These are phyloP conservation scores for Gaeumannomyces sp. DNA, from an alignment of 2,329 filamentous ascomycete species.

Conservation along the genomic window DNA sequence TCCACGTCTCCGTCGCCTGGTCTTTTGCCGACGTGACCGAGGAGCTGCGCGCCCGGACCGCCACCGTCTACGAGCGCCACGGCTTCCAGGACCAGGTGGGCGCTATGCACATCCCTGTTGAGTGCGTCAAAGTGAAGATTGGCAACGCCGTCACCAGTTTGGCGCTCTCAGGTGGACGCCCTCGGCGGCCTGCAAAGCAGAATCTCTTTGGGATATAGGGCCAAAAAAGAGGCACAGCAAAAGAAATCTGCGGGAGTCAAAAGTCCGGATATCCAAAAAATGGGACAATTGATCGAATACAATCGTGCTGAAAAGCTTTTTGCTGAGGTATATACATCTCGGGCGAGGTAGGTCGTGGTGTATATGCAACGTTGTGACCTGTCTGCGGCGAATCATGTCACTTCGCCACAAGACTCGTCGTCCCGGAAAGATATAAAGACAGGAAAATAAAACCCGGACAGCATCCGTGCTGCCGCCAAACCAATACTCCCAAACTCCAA, in stretches of 20 bases:
- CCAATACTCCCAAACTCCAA: background rate
- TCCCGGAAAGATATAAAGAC: background rate
- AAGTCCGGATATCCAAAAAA: background rate
- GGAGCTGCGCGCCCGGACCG: slow-evolving; percentile 33
- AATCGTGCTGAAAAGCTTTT: background rate
- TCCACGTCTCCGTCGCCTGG: slow-evolving; percentile 92
- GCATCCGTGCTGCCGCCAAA: background rate
- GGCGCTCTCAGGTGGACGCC: slow-evolving; percentile 10
- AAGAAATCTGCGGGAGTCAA: background rate
- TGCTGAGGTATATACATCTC: background rate
- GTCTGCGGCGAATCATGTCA: background rate
- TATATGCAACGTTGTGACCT: background rate
- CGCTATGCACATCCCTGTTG: slow-evolving; percentile 45
- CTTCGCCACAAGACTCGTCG: no score
- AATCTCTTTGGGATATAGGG: background rate
- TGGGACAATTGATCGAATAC: no score
- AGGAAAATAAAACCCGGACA: background rate
- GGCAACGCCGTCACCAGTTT: slow-evolving; percentile 60
- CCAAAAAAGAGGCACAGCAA: background rate
- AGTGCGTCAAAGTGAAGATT: slow-evolving; percentile 66
- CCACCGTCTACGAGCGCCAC: slow-evolving; percentile 21
- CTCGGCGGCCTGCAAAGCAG: background rate
- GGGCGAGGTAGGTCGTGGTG: background rate
- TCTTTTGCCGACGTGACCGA: slow-evolving; percentile 50
- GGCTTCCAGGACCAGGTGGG: slow-evolving; percentile 24